phyloP scores from a whole-genome alignment of 768 basidiomycete species.

The Termitomyces sp. region DNA sequence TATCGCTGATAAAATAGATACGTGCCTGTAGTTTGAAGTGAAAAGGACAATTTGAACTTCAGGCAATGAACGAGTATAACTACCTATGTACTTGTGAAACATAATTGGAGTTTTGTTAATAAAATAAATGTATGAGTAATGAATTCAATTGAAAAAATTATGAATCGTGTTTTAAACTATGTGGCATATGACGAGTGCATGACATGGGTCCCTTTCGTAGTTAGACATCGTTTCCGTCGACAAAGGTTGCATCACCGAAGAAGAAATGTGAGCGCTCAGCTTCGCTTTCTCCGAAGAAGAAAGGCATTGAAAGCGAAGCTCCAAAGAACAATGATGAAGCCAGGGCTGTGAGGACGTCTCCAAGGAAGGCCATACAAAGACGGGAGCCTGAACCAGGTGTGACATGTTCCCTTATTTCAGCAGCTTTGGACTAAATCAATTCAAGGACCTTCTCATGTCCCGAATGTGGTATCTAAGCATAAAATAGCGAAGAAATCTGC shows the following conservation, averaged over 20 bases:
- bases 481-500: neutral
- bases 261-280: constrained; percentile 23
- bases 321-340: neutral
- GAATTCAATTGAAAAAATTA: too few relatives aligned
- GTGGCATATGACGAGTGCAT: too few relatives aligned
- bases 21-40: too few relatives aligned
- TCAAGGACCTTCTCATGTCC: constrained; percentile 3
- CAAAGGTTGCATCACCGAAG: constrained; percentile 34
- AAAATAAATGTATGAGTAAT: too few relatives aligned
- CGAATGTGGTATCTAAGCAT: neutral
- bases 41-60: too few relatives aligned
- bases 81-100: too few relatives aligned
- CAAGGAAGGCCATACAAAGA: constrained; percentile 7
- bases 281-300: constrained; percentile 24
- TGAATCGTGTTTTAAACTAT: too few relatives aligned
- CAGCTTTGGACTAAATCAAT: neutral
- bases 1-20: too few relatives aligned
- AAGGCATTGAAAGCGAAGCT: neutral
- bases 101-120: too few relatives aligned
- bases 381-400: constrained; percentile 7
- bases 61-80: too few relatives aligned
- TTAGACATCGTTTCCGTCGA: too few relatives aligned
- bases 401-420: neutral
- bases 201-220: too few relatives aligned
- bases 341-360: constrained; percentile 9